Evolutionary conservation across 257 asterid species (phyloP), one percentile per base, ranked within the genome.

Genomic region (Eucommia ulmoides): DNA sequence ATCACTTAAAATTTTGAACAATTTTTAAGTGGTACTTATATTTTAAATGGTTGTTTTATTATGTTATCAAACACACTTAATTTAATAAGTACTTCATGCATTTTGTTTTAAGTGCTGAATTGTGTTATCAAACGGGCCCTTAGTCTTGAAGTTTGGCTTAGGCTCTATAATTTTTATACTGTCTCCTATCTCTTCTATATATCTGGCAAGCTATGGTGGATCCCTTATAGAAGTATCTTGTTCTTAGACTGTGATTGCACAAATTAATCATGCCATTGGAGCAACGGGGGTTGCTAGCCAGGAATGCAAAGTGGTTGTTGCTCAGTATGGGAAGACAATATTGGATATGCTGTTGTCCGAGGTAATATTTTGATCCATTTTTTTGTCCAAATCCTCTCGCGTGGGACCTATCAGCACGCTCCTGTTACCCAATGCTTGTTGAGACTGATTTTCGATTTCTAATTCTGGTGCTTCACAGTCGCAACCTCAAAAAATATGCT

Each of bases 201-300:
- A 57, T 55, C 42, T n/a, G n/a, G 22, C 22, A 19, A 18, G 19
- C 24, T 41, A 23, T 57, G 45, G 50, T 53, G 33, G 53, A 58
- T 33, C 20, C 44, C 15, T 6, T 45, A 17, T 38, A 44, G 42
- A 14, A 53, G 19, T 38, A 33, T 46, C 45, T 6, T 25, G 5
- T 54, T 68, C 77, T 47, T 72, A 86, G 94, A 60, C 86, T 44
- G 60, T 86, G 38, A 33, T 87, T 24, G 54, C 87, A 41, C 84
- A 72, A 66, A 78, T 87, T 33, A 87, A 87, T 65, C 97, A 87
- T 49, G 97, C 82, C 20, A 87, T 87, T 59, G 97, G 97, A 70
- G 97, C 94, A 50, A 17, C 80, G 20, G 97, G 97, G 41, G 81
- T 87, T 54, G 72, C 79, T 29, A 87, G 97, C 75, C 89, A 79